Evolutionary conservation across 306 rosid genomes (phyloP).

Genomic region (Acacia melanoxylon): DNA sequence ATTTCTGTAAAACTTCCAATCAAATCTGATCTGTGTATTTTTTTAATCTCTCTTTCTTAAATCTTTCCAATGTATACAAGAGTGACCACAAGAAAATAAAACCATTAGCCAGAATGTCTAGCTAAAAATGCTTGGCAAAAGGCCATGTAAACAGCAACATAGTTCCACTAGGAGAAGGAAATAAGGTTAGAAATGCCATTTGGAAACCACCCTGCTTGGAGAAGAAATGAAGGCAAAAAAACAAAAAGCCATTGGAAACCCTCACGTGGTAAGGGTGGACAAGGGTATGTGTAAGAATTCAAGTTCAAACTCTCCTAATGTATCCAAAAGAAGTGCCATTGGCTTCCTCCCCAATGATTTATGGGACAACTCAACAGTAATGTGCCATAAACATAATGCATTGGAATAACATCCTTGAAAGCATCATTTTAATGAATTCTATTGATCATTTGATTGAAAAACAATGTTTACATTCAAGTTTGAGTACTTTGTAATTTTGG

Average conservation of each 20-base stretch:
- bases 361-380: background rate
- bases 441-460: background rate
- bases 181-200: background rate
- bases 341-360: background rate
- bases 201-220: background rate
- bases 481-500: background rate
- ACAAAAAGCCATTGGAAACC: background rate
- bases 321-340: background rate
- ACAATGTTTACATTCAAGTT: background rate
- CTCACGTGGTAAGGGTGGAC: background rate
- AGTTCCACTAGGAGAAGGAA: background rate
- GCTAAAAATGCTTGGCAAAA: background rate
- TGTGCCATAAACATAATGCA: background rate
- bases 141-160: background rate
- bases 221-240: background rate
- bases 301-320: background rate
- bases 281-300: background rate
- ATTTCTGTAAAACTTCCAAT: background rate
- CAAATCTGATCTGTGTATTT: background rate
- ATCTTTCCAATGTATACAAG: background rate
- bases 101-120: background rate
- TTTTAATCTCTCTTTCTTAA: background rate
- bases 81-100: background rate
- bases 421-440: background rate
- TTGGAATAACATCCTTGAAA: background rate